phyloP scores from a whole-genome alignment of 2,329 filamentous ascomycete genomes.

The Phaeoacremonium minimum region DNA sequence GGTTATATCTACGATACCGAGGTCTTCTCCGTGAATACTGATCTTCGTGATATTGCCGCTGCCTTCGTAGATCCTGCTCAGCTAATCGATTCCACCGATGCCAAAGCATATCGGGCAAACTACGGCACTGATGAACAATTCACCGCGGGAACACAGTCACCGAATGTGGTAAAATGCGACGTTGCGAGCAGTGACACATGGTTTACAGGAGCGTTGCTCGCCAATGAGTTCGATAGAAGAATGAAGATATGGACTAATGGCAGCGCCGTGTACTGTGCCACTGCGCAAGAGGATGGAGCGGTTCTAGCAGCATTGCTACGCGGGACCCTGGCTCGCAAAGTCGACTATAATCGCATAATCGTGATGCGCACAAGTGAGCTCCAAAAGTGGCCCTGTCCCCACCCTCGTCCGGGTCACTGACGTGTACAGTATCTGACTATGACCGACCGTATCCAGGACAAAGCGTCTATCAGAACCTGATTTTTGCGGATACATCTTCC shows the following conservation, averaged over 20 bases:
- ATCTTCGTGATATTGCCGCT: conserved; percentile 25
- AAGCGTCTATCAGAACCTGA: conserved; percentile 4
- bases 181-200: background rate
- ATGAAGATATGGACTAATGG: conserved; percentile 26
- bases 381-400: no score
- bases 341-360: conserved; percentile 27
- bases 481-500: conserved; percentile 1
- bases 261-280: conserved; percentile 25
- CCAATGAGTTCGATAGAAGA: conserved; percentile 20
- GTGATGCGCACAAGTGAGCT: conserved; percentile 7
- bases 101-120: conserved; percentile 10
- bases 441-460: conserved; percentile 6
- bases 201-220: conserved; percentile 1
- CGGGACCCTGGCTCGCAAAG: conserved; percentile 15
- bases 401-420: no score
- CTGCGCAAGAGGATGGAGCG: conserved; percentile 28
- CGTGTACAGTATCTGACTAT: conserved; percentile 5
- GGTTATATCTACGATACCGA: conserved; percentile 31
- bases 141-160: background rate
- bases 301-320: conserved; percentile 24
- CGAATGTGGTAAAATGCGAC: background rate
- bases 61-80: conserved; percentile 24
- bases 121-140: background rate
- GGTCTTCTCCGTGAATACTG: conserved; percentile 33
- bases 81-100: conserved; percentile 28